phyloP scores from a whole-genome alignment of 2,329 filamentous ascomycete species.

The Onygenales sp. region DNA sequence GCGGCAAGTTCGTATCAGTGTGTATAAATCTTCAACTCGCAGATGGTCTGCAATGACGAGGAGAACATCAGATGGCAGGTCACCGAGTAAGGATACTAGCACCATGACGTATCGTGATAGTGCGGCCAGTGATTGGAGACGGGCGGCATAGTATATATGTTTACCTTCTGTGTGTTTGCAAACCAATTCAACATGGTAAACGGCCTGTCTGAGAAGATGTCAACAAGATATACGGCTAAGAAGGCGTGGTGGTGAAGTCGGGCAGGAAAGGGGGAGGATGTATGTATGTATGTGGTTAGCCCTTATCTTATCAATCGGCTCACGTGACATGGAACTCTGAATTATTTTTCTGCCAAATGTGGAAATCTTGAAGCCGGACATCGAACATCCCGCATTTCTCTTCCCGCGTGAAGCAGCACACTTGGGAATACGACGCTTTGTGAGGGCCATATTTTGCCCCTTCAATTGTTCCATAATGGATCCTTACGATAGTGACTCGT shows the following conservation, averaged over 20 bases:
- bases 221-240: no score
- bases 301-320: conserved; percentile 1
- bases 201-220: no score
- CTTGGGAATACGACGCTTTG: neutral
- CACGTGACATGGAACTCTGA: neutral
- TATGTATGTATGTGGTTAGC: neutral
- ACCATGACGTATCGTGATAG: no score
- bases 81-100: no score
- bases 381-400: neutral
- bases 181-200: no score
- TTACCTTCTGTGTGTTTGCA: no score
- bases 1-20: no score
- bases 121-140: no score
- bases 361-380: neutral
- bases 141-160: no score
- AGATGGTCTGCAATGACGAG: no score
- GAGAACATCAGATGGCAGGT: no score
- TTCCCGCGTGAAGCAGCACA: neutral
- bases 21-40: no score
- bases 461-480: conserved; percentile 24
- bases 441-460: neutral
- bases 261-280: neutral
- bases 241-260: neutral
- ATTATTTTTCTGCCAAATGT: neutral
- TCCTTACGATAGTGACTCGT: conserved; percentile 80